Conservation (phyloP, 1,284 basidiomycete species). For the Sporisorium scitamineum region DNA sequence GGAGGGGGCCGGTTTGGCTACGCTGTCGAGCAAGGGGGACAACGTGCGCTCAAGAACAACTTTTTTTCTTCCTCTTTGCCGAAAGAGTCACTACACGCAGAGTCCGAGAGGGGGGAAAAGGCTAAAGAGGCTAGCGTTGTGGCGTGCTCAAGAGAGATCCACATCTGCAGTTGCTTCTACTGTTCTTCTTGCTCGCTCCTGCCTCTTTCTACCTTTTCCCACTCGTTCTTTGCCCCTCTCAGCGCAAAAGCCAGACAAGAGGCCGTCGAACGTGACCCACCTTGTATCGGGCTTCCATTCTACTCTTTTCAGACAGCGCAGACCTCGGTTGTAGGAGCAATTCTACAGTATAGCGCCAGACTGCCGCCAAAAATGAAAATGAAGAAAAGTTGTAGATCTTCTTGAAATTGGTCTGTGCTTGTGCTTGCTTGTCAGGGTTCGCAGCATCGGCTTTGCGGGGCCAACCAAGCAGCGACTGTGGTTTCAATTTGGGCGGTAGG, state of each 20-base stretch:
- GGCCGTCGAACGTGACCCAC: not conserved
- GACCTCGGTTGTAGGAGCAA: slow-evolving; percentile 2
- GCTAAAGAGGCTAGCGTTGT: slow-evolving; percentile 1
- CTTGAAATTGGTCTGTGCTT: slow-evolving; percentile 47
- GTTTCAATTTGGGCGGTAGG: not conserved
- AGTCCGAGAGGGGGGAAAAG: not conserved
- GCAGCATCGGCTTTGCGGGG: slow-evolving; percentile 11
- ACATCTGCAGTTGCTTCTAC: not conserved
- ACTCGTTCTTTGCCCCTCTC: not conserved
- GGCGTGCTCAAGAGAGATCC: slow-evolving; percentile 6
- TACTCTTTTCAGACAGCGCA: not conserved
- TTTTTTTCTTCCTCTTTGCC: slow-evolving; percentile 5
- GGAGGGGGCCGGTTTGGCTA: slow-evolving; percentile 11
- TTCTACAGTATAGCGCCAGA: slow-evolving; percentile 34
- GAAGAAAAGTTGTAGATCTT: slow-evolving; percentile 16
- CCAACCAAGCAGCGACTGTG: slow-evolving; percentile 11
- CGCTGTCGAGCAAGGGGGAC: not conserved
- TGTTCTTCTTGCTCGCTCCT: not conserved
- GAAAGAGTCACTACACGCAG: slow-evolving; percentile 12
- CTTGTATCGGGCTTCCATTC: not conserved
- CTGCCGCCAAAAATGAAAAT: slow-evolving; percentile 3
- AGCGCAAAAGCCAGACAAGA: not conserved
- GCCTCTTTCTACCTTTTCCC: not conserved
- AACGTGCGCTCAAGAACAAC: slow-evolving; percentile 15
- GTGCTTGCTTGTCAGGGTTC: slow-evolving; percentile 19